A percentile compares a stretch with the other conserved stretches of the same genome.
Conservation (phyloP, 2,329 filamentous ascomycete genomes). For the Fusarium subtropicale region DNA sequence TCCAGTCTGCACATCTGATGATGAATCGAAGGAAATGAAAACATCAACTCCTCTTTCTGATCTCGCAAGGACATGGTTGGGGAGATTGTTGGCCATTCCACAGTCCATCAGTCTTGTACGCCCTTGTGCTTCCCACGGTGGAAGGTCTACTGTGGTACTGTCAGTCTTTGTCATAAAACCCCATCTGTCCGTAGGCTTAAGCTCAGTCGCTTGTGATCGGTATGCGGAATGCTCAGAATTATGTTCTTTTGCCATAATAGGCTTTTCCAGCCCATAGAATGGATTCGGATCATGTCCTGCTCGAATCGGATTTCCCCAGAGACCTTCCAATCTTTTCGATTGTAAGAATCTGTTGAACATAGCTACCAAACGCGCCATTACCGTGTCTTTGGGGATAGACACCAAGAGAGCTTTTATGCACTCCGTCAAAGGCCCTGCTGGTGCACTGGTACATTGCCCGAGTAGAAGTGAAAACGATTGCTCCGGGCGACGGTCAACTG, state of each 20-base stretch:
- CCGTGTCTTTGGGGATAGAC: slow-evolving; percentile 30
- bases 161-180: accelerated
- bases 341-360: slow-evolving; percentile 21
- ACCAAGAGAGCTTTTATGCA: slow-evolving; percentile 39
- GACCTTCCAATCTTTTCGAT: slow-evolving; percentile 29
- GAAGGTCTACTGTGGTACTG: accelerated
- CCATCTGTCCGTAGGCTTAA: accelerated
- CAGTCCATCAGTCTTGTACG: slow-evolving; percentile 39
- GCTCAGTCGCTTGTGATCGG: accelerated
- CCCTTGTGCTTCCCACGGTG: slow-evolving; percentile 39
- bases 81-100: slow-evolving; percentile 42
- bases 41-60: slow-evolving; percentile 32
- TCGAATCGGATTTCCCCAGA: slow-evolving; percentile 43
- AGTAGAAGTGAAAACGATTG: slow-evolving; percentile 37
- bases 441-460: slow-evolving; percentile 41
- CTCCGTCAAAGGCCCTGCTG: slow-evolving; percentile 30
- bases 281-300: slow-evolving; percentile 44
- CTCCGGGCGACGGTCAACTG: slow-evolving; percentile 34
- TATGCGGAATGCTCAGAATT: neutral
- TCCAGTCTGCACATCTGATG: slow-evolving; percentile 34
- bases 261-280: slow-evolving; percentile 36
- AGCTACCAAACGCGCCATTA: slow-evolving; percentile 25
- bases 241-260: neutral
- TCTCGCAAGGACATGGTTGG: slow-evolving; percentile 36
- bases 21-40: slow-evolving; percentile 39